These are phyloP conservation scores for Salisapilia sapeloensis DNA, from an alignment of 352 stramenopile genomes.

Conservation along the genomic window DNA sequence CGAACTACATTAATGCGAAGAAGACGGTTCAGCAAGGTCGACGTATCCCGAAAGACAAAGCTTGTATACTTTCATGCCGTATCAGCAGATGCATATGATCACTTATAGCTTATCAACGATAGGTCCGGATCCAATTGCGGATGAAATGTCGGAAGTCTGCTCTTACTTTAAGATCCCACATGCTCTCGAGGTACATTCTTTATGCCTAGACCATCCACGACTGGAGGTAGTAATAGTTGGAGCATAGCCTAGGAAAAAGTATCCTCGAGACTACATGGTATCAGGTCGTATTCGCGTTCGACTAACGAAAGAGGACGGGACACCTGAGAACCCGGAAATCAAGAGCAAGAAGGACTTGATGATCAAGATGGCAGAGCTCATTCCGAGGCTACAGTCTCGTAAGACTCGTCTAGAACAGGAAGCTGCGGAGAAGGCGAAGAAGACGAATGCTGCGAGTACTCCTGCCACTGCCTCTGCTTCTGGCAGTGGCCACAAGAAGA, in stretches of 20 bases:
- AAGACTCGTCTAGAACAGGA: conserved; percentile 62
- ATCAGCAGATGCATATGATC: not conserved
- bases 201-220: not conserved
- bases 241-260: conserved; percentile 51
- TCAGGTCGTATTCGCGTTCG: conserved; percentile 56
- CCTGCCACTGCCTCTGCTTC: conserved; percentile 7
- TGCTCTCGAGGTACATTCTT: conserved; percentile 37
- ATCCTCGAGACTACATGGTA: conserved; percentile 60
- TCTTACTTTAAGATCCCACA: conserved; percentile 65
- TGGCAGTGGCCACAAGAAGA: conserved; percentile 68
- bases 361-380: conserved; percentile 77
- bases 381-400: conserved; percentile 68
- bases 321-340: conserved; percentile 48
- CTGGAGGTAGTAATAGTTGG: not conserved
- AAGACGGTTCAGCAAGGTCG: conserved; percentile 74
- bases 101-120: not conserved
- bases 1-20: conserved; percentile 70
- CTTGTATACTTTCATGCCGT: conserved; percentile 8
- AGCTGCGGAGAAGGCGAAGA: conserved; percentile 30
- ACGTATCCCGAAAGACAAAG: conserved; percentile 39
- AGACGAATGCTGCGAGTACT: conserved; percentile 8
- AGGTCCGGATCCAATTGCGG: conserved; percentile 36
- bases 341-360: conserved; percentile 49
- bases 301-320: conserved; percentile 36
- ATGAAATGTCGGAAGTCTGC: conserved; percentile 78